Base-by-base conservation (phyloP, 2,329 filamentous ascomycete genomes). In the Cytospora leucostoma region DNA sequence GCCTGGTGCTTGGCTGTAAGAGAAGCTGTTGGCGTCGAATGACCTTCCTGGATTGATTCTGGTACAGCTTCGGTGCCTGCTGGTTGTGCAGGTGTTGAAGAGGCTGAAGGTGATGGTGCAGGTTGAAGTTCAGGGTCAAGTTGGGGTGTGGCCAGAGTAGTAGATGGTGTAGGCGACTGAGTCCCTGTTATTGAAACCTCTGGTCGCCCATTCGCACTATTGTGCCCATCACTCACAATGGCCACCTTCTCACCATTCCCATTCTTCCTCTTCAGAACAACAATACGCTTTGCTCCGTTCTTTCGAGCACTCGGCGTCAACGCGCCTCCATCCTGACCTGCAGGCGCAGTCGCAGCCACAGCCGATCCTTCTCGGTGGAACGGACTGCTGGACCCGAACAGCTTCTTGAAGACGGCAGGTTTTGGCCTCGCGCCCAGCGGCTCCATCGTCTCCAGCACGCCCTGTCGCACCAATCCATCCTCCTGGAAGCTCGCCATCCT, bases 391-490 rank as follows among this genome's bases (percentile, higher is more conserved):
- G 59, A 44, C 4, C 65, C 68, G 62, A 69, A 74, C 61, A 72
- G 73, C 71, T 78, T 81, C 77, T 87, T 86, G 68, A 87, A 79
- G 72, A 86, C 83, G 55, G 82, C 77, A 27, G 82, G 82, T 76
- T 84, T 86, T 13, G 93, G 93, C 69, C 88, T 81, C 61, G 87
- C 83, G 49, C 93, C 93, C 62, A 97, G 78, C 33, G 93, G 88
- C 59, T 88, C 88, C 93, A 96, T 96, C 70, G 88, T 88, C 75
- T 91, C 88, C 64, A 96, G 80, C 19, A 96, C 90, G 67, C 91
- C 91, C 74, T 87, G 86, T 56, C 89, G 83, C 70, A 89, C 80
- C 69, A 95, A 83, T 52, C 90, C 90, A 63, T 83, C 86, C 73
- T 96, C 92, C 79, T 91, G 87, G 73, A 89, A 96, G 73, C 90